Conservation (phyloP, 768 basidiomycete species). For the Rickenella mellea region DNA sequence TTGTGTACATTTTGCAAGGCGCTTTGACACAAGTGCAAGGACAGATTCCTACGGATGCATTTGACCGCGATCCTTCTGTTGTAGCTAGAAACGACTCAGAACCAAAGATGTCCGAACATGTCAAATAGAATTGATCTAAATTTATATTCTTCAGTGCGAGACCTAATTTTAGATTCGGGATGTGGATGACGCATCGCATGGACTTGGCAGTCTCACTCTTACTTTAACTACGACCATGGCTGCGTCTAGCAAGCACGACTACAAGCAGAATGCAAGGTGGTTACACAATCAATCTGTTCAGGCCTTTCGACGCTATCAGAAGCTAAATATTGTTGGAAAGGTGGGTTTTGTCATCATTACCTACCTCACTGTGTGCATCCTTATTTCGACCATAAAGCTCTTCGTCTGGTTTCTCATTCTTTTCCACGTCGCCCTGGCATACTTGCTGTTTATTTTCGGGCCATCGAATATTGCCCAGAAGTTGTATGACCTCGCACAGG, state of each 20-base stretch:
- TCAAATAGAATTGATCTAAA: too few species aligned
- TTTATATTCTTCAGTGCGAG: too few species aligned
- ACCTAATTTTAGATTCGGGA: not conserved
- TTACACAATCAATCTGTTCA: too few species aligned
- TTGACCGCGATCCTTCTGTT: conserved; percentile 41
- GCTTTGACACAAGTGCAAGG: conserved; percentile 86
- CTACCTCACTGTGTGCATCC: conserved; percentile 6
- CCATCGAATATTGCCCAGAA: conserved; percentile 62
- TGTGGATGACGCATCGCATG: too few species aligned
- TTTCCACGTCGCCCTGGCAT: conserved; percentile 38
- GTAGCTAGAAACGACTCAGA: too few species aligned
- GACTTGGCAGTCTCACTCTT: too few species aligned
- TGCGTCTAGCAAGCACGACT: too few species aligned
- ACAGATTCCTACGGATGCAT: conserved; percentile 75
- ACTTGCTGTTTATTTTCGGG: conserved; percentile 41
- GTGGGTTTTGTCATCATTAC: conserved; percentile 19
- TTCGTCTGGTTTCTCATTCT: conserved; percentile 47
- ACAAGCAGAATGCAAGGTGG: too few species aligned
- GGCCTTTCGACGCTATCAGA: conserved; percentile 34
- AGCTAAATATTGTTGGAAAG: conserved; percentile 46
- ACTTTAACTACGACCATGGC: too few species aligned
- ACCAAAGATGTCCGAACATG: too few species aligned
- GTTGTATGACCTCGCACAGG: conserved; percentile 58
- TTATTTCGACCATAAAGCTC: conserved; percentile 26
- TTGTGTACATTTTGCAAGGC: conserved; percentile 71